Conservation (phyloP, 257 asterid species). For the Nicotiana undulata region DNA sequence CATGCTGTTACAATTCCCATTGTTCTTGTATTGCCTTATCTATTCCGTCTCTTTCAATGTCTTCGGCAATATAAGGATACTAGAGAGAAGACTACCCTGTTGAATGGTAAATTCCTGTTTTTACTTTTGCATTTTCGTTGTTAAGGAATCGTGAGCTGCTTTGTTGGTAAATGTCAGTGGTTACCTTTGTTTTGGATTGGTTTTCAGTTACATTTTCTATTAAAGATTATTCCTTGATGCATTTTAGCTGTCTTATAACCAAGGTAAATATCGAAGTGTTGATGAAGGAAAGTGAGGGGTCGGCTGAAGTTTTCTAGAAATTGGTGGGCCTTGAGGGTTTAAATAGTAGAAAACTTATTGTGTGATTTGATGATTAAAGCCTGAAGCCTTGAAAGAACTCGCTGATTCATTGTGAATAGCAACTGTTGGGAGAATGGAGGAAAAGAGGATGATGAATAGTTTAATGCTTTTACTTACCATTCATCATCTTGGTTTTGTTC, state of each 20-base stretch:
- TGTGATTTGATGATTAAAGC: background rate
- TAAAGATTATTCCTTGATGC: background rate
- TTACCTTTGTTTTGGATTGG: background rate
- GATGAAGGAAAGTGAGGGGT: background rate
- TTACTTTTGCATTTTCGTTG: conserved; percentile 4
- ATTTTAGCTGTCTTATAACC: background rate
- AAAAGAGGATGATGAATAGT: background rate
- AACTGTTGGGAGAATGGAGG: background rate
- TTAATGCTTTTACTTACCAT: background rate
- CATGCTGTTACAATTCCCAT: conserved; percentile 87
- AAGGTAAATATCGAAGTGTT: background rate
- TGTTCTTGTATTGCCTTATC: conserved; percentile 86
- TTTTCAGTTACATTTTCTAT: background rate
- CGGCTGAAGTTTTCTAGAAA: background rate
- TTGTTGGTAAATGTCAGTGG: background rate
- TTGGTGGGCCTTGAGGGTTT: background rate
- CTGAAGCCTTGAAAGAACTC: background rate
- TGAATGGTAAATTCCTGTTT: conserved; percentile 55
- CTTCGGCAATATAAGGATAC: conserved; percentile 95
- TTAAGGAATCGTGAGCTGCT: background rate
- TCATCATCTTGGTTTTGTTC: background rate
- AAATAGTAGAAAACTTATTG: background rate
- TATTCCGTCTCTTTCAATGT: conserved; percentile 93
- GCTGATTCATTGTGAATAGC: background rate
- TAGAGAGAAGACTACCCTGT: conserved; percentile 66